These are phyloP conservation scores for Rhodotorula sp. DNA, from an alignment of 1,284 basidiomycete species.

Conservation along the genomic window DNA sequence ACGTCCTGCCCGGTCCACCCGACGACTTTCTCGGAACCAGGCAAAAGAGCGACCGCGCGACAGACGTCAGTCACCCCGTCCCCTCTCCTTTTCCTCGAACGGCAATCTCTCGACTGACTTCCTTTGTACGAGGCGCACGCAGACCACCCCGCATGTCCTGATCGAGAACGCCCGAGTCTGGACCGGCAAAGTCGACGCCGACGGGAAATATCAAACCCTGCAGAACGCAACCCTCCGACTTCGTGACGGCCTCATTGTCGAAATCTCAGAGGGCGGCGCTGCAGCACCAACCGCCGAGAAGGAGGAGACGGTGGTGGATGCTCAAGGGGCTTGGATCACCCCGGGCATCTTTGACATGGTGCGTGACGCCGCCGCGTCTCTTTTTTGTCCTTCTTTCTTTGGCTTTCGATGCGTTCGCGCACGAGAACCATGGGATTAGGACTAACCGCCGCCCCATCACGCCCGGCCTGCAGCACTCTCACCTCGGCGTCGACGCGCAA, in stretches of 20 bases:
- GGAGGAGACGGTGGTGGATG: constrained; percentile 48
- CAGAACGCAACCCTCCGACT: constrained; percentile 54
- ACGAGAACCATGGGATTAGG: no score
- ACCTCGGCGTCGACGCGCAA: constrained; percentile 66
- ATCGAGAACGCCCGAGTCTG: constrained; percentile 77
- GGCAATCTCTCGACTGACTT: background rate
- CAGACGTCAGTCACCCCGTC: background rate
- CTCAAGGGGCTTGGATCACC: constrained; percentile 54
- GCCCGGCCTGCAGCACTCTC: constrained; percentile 58
- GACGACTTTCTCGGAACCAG: background rate
- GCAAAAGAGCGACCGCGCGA: constrained; percentile 11
- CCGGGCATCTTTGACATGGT: constrained; percentile 48
- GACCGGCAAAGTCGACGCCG: constrained; percentile 68
- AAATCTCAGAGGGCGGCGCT: constrained; percentile 47
- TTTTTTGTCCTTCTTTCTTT: background rate
- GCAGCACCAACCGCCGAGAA: background rate
- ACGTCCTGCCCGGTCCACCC: constrained; percentile 15
- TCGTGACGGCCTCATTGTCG: constrained; percentile 53
- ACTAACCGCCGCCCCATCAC: no score
- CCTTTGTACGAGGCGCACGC: background rate
- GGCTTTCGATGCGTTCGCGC: no score
- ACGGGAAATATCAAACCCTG: constrained; percentile 54
- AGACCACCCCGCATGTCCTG: constrained; percentile 45
- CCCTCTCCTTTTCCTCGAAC: no score
- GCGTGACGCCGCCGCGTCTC: background rate